Evolutionary conservation across 179 eudicot species (phyloP).

Genomic region (Beta macrorhiza): DNA sequence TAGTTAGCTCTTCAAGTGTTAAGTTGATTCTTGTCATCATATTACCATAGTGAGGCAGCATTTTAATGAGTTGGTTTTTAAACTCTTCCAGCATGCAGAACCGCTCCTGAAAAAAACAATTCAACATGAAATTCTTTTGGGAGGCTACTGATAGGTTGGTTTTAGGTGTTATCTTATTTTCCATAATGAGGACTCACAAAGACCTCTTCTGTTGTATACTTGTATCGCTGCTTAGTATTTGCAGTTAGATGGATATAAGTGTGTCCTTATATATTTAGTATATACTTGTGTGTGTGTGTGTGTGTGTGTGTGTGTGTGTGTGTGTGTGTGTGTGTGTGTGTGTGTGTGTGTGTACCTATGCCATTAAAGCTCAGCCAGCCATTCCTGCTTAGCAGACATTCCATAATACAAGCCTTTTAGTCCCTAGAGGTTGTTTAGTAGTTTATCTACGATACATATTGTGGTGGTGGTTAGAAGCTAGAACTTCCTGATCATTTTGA

Average conservation of each 20-base stretch:
- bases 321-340: too few relatives aligned
- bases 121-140: neutral
- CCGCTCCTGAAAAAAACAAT: too few relatives aligned
- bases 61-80: neutral
- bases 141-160: neutral
- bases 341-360: too few relatives aligned
- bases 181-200: neutral
- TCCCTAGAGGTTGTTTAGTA: neutral
- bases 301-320: too few relatives aligned
- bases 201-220: neutral
- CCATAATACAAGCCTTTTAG: neutral
- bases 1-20: neutral
- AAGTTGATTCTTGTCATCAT: neutral
- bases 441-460: neutral
- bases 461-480: neutral
- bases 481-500: neutral
- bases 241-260: neutral
- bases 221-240: neutral
- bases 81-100: too few relatives aligned
- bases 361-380: neutral
- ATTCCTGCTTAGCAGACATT: neutral
- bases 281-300: too few relatives aligned
- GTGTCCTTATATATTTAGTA: neutral
- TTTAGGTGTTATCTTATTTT: neutral
- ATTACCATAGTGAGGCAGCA: neutral